phyloP scores from a whole-genome alignment of 2,329 filamentous ascomycete species.

The Alternaria tenuissima region DNA sequence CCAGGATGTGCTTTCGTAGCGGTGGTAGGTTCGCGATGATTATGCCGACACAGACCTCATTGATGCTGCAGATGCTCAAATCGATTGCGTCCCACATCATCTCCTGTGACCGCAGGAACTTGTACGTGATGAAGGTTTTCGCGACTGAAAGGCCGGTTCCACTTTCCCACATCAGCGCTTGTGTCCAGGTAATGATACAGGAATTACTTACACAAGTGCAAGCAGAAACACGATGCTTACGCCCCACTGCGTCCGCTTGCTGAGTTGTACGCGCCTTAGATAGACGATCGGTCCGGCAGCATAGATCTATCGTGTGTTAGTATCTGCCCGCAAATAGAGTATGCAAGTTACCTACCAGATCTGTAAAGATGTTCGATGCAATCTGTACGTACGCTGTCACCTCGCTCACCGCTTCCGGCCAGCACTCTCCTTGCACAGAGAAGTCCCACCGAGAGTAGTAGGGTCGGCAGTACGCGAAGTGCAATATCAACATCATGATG shows the following conservation, averaged over 20 bases:
- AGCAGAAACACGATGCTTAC: slow-evolving; percentile 19
- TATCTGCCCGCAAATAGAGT: too few relatives aligned
- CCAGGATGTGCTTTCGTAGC: slow-evolving; percentile 17
- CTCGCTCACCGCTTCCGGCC: slow-evolving; percentile 8
- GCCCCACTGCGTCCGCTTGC: slow-evolving; percentile 18
- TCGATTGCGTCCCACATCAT: slow-evolving; percentile 19
- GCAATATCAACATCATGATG: slow-evolving; percentile 11
- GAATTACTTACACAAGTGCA: slow-evolving; percentile 16
- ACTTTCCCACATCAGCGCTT: slow-evolving; percentile 1
- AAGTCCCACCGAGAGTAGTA: slow-evolving; percentile 13
- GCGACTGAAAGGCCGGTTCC: slow-evolving; percentile 14
- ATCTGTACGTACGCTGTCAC: slow-evolving; percentile 17
- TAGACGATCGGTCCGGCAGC: slow-evolving; percentile 22
- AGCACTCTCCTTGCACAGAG: slow-evolving; percentile 13
- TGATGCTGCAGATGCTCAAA: slow-evolving; percentile 21
- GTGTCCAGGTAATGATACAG: not conserved
- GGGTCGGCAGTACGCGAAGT: slow-evolving; percentile 10
- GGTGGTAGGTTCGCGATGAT: slow-evolving; percentile 24
- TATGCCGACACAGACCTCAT: slow-evolving; percentile 25
- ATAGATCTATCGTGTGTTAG: slow-evolving; percentile 11
- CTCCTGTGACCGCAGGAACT: slow-evolving; percentile 12
- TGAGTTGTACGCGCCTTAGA: slow-evolving; percentile 14
- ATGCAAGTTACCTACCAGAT: slow-evolving; percentile 9
- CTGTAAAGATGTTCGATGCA: slow-evolving; percentile 19
- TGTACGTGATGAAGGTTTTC: slow-evolving; percentile 14